A percentile compares a stretch with the other conserved stretches of the same genome.
phyloP scores from a whole-genome alignment of 2,329 filamentous ascomycete species.

The Alternaria panax region DNA sequence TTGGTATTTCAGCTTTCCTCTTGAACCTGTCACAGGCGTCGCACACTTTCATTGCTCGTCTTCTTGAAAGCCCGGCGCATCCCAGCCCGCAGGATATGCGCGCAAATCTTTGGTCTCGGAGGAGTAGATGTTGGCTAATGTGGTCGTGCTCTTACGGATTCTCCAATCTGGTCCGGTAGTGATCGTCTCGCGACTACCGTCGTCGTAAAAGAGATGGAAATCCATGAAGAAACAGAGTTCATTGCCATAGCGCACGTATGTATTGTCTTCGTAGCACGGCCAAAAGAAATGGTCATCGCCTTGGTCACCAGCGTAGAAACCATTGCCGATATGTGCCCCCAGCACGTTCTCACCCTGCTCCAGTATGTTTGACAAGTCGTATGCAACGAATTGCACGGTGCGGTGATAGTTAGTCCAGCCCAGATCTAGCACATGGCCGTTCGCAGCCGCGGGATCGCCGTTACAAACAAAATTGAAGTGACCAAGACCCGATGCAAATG shows the following conservation, averaged over 20 bases:
- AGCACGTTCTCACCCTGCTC: slow-evolving; percentile 45
- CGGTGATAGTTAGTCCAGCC: slow-evolving; percentile 54
- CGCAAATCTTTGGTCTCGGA: background rate
- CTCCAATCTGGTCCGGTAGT: background rate
- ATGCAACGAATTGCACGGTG: slow-evolving; percentile 54
- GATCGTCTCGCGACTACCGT: background rate
- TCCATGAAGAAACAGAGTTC: background rate
- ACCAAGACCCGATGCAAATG: slow-evolving; percentile 51
- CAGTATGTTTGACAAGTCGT: slow-evolving; percentile 52
- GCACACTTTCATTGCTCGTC: slow-evolving; percentile 43
- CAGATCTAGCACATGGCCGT: slow-evolving; percentile 38
- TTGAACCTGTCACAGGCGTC: slow-evolving; percentile 51
- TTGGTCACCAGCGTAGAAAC: slow-evolving; percentile 56
- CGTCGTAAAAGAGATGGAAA: background rate
- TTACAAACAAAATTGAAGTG: slow-evolving; percentile 53
- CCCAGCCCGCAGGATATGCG: slow-evolving; percentile 37
- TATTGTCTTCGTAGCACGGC: slow-evolving; percentile 55
- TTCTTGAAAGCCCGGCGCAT: slow-evolving; percentile 27
- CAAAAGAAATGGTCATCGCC: slow-evolving; percentile 53
- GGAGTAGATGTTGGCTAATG: background rate
- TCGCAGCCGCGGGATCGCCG: slow-evolving; percentile 43
- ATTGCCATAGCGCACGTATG: slow-evolving; percentile 31
- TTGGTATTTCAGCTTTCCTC: slow-evolving; percentile 52
- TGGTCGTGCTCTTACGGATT: background rate
- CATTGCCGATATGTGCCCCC: slow-evolving; percentile 52